phyloP scores from a whole-genome alignment of 805 yeast species.

The Metschnikowia aberdeeniae region DNA sequence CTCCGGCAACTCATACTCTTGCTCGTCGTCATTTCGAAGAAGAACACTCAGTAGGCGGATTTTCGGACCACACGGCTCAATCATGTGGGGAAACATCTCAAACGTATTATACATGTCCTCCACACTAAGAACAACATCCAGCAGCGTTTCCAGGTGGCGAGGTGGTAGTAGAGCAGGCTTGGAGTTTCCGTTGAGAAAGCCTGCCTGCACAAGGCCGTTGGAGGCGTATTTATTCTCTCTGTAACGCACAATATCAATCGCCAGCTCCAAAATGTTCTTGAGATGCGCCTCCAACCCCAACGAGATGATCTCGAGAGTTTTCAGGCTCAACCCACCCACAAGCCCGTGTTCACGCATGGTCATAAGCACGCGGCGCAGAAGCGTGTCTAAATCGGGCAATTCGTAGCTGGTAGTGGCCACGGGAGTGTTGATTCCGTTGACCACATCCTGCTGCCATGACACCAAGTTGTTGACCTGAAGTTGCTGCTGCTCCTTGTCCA shows the following conservation, averaged over 20 bases:
- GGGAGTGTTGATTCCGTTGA: constrained; percentile 79
- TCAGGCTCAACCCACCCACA: constrained; percentile 72
- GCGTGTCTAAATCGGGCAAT: constrained; percentile 71
- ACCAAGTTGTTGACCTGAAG: constrained; percentile 49
- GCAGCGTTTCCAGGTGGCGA: constrained; percentile 9
- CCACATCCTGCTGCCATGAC: constrained; percentile 90
- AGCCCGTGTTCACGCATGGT: constrained; percentile 88
- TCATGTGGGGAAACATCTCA: constrained; percentile 58
- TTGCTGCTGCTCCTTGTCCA: constrained; percentile 44
- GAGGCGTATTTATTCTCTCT: constrained; percentile 45
- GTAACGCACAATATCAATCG: constrained; percentile 67
- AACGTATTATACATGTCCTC: constrained; percentile 68
- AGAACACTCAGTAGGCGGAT: constrained; percentile 46
- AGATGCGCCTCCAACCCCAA: constrained; percentile 82
- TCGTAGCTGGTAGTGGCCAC: constrained; percentile 73
- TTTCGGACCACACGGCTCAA: constrained; percentile 64
- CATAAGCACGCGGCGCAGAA: constrained; percentile 70
- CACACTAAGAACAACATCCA: constrained; percentile 46
- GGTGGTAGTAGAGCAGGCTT: not conserved
- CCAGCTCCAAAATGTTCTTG: constrained; percentile 66
- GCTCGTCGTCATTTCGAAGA: constrained; percentile 52
- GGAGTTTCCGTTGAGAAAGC: constrained; percentile 16
- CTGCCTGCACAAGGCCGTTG: constrained; percentile 29
- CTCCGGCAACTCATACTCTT: constrained; percentile 27
- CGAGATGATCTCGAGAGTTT: constrained; percentile 69